These are phyloP conservation scores for Codiaeum variegatum DNA, from an alignment of 441 rosid species.

Conservation along the genomic window DNA sequence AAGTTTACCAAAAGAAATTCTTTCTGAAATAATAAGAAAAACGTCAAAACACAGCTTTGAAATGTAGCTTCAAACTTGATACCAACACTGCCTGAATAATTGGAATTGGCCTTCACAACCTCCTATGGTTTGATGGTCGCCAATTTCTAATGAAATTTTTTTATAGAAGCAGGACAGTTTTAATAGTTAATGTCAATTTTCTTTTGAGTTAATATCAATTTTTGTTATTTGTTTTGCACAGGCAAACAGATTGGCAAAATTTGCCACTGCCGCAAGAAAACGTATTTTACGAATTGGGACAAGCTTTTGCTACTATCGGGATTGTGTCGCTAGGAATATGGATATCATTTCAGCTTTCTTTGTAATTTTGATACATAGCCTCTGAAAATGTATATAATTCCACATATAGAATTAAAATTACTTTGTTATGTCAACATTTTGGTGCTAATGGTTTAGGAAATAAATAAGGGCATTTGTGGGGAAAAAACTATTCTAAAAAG, in stretches of 20 bases:
- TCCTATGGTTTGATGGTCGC: too few species aligned
- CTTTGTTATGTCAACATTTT: conserved; percentile 18
- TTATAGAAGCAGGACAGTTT: too few species aligned
- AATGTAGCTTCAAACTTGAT: too few species aligned
- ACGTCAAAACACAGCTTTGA: too few species aligned
- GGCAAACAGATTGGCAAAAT: conserved; percentile 77
- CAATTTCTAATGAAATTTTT: too few species aligned
- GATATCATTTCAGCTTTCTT: conserved; percentile 57
- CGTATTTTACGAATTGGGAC: conserved; percentile 52
- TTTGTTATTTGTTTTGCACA: conserved; percentile 24
- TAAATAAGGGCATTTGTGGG: background rate
- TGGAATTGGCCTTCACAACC: too few species aligned
- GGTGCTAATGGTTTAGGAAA: conserved; percentile 9
- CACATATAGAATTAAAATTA: conserved; percentile 20
- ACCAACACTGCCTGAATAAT: too few species aligned
- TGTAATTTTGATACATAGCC: conserved; percentile 22
- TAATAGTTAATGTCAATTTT: too few species aligned
- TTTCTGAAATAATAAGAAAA: too few species aligned
- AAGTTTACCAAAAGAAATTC: too few species aligned
- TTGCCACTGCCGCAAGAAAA: conserved; percentile 60
- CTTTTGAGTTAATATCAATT: too few species aligned
- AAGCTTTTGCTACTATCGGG: conserved; percentile 74
- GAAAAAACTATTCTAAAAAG: too few species aligned
- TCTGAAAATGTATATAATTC: conserved; percentile 25
- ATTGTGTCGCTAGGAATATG: conserved; percentile 73